These are phyloP conservation scores for Oxytropis ochrocephala DNA, from an alignment of 306 rosid genomes.

Conservation along the genomic window DNA sequence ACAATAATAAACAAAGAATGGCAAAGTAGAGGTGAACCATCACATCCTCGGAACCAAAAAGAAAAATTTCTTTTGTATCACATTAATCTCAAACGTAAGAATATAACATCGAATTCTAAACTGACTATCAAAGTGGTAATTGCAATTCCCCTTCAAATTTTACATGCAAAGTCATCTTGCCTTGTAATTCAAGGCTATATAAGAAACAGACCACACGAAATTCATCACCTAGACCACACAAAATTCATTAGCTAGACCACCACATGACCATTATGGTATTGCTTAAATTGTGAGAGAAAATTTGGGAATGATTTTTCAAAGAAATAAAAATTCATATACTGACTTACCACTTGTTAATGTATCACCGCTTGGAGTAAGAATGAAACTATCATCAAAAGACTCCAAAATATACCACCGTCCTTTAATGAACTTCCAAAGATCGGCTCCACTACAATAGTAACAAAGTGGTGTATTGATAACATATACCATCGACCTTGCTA, in stretches of 20 bases:
- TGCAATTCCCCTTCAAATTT: neutral
- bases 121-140: neutral
- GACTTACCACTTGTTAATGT: constrained; percentile 61
- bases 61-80: no score
- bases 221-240: neutral
- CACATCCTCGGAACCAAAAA: no score
- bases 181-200: neutral
- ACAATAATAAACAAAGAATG: no score
- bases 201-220: neutral
- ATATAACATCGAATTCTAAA: neutral
- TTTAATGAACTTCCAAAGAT: constrained; percentile 68
- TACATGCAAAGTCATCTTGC: neutral
- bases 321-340: neutral
- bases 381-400: constrained; percentile 79
- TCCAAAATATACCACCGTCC: no score
- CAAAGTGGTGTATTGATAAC: constrained; percentile 26
- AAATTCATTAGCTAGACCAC: no score
- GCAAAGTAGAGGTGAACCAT: no score
- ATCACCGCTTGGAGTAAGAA: constrained; percentile 86
- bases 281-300: neutral
- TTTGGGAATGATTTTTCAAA: neutral
- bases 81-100: no score
- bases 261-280: neutral
- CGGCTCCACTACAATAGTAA: constrained; percentile 56
- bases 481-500: no score